A percentile compares a stretch with the other conserved stretches of the same genome.
phyloP scores from a whole-genome alignment of 2,329 filamentous ascomycete genomes.

The Scedosporium minutisporum region DNA sequence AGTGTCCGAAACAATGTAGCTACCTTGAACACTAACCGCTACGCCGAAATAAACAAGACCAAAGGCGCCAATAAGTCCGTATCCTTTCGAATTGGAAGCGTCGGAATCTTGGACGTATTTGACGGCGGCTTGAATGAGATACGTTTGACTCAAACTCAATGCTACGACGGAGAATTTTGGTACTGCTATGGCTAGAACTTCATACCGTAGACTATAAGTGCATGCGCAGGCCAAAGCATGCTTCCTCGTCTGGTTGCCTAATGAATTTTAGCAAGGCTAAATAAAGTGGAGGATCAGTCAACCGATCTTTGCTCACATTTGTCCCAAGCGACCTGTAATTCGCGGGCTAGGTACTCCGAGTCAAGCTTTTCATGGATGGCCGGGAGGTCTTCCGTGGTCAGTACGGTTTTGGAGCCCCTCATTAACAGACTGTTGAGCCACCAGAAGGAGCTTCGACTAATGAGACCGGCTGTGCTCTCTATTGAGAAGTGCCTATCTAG shows the following conservation, averaged over 20 bases:
- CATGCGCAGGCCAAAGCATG: no score
- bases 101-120: constrained; percentile 7
- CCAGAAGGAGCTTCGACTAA: constrained; percentile 13
- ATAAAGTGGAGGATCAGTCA: no score
- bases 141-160: constrained; percentile 15
- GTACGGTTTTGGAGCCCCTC: constrained; percentile 7
- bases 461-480: constrained; percentile 7
- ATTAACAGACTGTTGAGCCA: constrained; percentile 13
- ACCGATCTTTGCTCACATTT: no score
- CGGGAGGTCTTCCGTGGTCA: not conserved
- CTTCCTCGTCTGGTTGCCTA: no score
- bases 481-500: no score
- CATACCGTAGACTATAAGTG: no score
- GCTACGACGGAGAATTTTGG: constrained; percentile 9
- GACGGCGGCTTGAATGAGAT: constrained; percentile 13
- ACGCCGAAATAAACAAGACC: constrained; percentile 11
- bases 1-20: no score
- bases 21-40: constrained; percentile 7
- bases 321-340: no score
- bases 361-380: no score
- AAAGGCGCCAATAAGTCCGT: constrained; percentile 12
- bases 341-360: no score
- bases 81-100: constrained; percentile 7
- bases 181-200: no score
- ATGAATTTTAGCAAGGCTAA: no score